Evolutionary conservation across 1,284 basidiomycete genomes (phyloP).

Genomic region (Exobasidium rhododendri): DNA sequence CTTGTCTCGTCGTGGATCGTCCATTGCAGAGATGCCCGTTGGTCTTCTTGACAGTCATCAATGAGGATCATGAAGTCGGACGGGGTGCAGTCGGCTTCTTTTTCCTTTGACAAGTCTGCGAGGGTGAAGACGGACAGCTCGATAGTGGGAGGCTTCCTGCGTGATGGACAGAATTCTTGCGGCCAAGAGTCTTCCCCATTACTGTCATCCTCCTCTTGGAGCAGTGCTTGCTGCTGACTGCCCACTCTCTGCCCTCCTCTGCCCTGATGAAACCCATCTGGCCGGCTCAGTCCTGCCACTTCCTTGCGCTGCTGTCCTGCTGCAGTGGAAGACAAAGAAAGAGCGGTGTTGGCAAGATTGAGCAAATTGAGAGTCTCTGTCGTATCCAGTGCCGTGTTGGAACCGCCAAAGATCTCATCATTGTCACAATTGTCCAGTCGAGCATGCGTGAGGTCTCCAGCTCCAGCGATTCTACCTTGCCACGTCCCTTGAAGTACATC

Average conservation of each 20-base stretch:
- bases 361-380: slow-evolving; percentile 19
- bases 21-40: neutral
- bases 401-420: slow-evolving; percentile 7
- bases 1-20: slow-evolving; percentile 12
- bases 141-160: slow-evolving; percentile 17
- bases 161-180: slow-evolving; percentile 15
- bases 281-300: neutral
- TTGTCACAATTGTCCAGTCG: neutral
- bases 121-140: slow-evolving; percentile 13
- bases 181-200: slow-evolving; percentile 12
- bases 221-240: neutral
- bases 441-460: neutral
- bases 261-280: no score
- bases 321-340: neutral
- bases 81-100: neutral
- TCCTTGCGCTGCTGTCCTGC: neutral
- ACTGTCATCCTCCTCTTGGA: neutral
- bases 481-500: neutral
- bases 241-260: neutral
- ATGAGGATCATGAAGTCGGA: slow-evolving; percentile 16
- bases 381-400: slow-evolving; percentile 9
- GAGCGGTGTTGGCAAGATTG: slow-evolving; percentile 18
- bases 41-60: slow-evolving; percentile 7
- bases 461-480: neutral
- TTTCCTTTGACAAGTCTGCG: neutral